Conservation (phyloP, 2,329 filamentous ascomycete species). For the Lecanicillium sp. region DNA sequence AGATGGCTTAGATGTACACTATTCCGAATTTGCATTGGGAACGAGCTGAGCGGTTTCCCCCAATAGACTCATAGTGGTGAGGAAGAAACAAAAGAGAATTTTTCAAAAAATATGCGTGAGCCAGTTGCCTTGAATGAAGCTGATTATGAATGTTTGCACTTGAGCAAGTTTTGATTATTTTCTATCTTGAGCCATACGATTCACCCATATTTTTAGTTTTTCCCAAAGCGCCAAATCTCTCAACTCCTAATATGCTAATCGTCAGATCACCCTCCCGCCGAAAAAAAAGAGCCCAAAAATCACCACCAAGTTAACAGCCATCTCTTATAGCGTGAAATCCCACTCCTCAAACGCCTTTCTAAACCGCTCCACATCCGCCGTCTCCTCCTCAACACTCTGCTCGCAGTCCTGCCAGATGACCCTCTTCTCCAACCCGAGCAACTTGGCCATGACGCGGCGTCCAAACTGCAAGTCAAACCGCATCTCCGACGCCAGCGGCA, state of each 20-base stretch:
- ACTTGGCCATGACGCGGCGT: constrained; percentile 76
- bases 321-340: constrained; percentile 60
- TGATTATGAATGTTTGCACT: no score
- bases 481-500: constrained; percentile 62
- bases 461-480: constrained; percentile 90
- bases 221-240: no score
- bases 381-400: constrained; percentile 72
- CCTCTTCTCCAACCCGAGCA: constrained; percentile 72
- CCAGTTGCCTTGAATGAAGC: no score
- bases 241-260: not conserved
- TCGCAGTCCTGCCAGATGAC: constrained; percentile 77
- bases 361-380: constrained; percentile 67
- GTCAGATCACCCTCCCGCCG: not conserved
- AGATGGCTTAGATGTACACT: no score
- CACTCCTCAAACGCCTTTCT: constrained; percentile 75
- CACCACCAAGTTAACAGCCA: not conserved
- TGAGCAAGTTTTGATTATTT: no score
- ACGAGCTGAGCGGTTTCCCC: no score
- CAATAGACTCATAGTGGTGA: no score
- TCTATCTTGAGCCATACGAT: no score
- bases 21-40: no score
- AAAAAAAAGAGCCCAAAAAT: not conserved
- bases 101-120: no score
- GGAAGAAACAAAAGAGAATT: no score
- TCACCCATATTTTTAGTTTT: no score